Conservation (phyloP, 768 basidiomycete species). For the Lyophyllum decastes region DNA sequence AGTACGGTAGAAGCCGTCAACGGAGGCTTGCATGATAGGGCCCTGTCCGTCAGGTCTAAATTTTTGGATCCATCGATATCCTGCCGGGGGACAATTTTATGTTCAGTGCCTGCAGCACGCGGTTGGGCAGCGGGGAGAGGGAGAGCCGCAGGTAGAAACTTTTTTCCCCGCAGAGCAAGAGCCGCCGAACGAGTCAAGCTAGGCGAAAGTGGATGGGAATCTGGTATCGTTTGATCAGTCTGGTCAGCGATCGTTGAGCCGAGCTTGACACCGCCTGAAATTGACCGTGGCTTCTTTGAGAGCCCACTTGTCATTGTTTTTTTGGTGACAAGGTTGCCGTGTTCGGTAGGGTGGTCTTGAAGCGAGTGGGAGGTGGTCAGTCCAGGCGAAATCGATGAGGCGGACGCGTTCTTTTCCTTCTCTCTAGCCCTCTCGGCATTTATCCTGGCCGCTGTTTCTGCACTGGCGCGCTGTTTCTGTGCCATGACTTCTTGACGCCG, state of each 20-base stretch:
- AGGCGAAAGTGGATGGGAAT: neutral
- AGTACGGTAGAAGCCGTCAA: neutral
- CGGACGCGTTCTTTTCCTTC: constrained; percentile 10
- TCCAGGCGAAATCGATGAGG: constrained; percentile 4
- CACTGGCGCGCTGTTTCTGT: constrained; percentile 29
- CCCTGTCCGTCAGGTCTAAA: neutral
- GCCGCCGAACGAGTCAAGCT: neutral
- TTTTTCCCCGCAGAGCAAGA: neutral
- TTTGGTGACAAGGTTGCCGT: constrained; percentile 12
- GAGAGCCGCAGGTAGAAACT: neutral
- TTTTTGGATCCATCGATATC: neutral
- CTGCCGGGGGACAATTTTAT: neutral
- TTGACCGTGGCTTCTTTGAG: constrained; percentile 10
- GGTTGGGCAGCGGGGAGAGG: neutral
- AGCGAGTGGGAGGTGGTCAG: constrained; percentile 8
- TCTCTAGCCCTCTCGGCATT: constrained; percentile 26
- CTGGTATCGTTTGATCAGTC: neutral
- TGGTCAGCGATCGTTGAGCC: constrained; percentile 5
- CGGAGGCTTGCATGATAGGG: neutral
- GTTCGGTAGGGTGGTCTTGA: neutral
- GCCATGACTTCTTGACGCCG: constrained; percentile 28
- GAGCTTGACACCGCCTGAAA: constrained; percentile 17
- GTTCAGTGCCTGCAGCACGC: neutral
- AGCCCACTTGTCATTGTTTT: constrained; percentile 8
- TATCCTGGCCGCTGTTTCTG: constrained; percentile 29